Conservation (phyloP, 352 stramenopile species). For the Lagenidium sp. region DNA sequence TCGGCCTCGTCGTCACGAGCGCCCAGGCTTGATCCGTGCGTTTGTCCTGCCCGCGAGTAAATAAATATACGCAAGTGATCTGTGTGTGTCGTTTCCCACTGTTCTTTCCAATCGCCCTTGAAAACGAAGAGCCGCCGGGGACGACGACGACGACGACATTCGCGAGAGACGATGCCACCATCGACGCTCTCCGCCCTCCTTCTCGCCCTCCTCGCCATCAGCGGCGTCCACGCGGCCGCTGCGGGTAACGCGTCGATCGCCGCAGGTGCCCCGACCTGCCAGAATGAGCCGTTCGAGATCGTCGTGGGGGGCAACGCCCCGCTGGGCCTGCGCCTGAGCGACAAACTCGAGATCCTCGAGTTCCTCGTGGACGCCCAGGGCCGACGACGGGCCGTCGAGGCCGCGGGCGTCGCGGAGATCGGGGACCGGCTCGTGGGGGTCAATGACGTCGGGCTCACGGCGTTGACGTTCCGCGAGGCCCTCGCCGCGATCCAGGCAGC, state of each 20-base stretch:
- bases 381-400: constrained; percentile 43
- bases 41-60: background rate
- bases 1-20: constrained; percentile 89
- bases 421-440: constrained; percentile 47
- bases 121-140: no score
- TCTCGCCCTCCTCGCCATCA: no score
- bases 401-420: constrained; percentile 55
- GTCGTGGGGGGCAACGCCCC: constrained; percentile 24
- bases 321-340: constrained; percentile 49
- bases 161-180: no score
- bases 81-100: no score
- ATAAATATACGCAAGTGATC: background rate
- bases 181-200: no score
- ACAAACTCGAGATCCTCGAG: constrained; percentile 52
- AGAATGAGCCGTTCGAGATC: constrained; percentile 40
- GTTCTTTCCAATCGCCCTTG: no score
- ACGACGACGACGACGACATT: no score
- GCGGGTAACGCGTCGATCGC: no score
- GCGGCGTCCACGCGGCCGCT: no score
- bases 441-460: constrained; percentile 35
- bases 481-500: constrained; percentile 30
- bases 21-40: constrained; percentile 13
- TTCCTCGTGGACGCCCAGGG: constrained; percentile 50
- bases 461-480: constrained; percentile 21
- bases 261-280: constrained; percentile 3